Base-by-base conservation (phyloP, 371 early-diverging fungal genomes). In the Actinomucor elegans region DNA sequence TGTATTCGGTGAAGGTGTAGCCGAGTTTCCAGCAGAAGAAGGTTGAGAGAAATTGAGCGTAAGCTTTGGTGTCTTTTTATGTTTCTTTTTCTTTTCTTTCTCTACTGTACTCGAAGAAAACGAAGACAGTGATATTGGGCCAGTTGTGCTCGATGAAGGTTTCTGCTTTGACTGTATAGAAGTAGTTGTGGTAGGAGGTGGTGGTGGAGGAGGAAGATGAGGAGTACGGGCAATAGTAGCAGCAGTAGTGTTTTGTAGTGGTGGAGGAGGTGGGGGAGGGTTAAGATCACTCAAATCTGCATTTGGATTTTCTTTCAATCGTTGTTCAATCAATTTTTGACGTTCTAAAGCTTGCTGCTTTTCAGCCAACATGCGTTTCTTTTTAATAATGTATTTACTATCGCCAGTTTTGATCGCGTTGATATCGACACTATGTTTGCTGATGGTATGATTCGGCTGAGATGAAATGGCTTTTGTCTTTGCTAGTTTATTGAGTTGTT, bases 41-140 rank as follows among this genome's bases (percentile, higher is more conserved):
- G 36, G 29, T n/a, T 57, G 55, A 17, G 66, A 38, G 20, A 71
- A 45, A 45, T 70, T 74, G 2, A 74, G 37, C 9, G 61, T 66
- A 11, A 74, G 43, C 14, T 66, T 66, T 1, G 66, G 69, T n/a
- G 55, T 42, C 14, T 55, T 55, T 20, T 32, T 36, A 0, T 43
- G 18, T 38, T 67, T 66, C 43, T 73, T 73, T 45, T 73, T 69
- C 35, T 58, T 51, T 43, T 54, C 49, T 33, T 40, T 5, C 5
- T 28, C 23, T n/a, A 34, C 35, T 31, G 59, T 20, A n/a, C 51
- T 35, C 2, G 45, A 36, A 7, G 49, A 35, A n/a, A 37, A 50
- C 0, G 51, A 57, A 8, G 44, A 45, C 11, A 56, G n/a, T 17
- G 50, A 50, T 4, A 46, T 51, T 2, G 57, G 57, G 1, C 57